A percentile compares a stretch with the other conserved stretches of the same genome.
These are phyloP conservation scores for Infundibulicybe gibba DNA, from an alignment of 768 basidiomycete genomes.

Conservation along the genomic window DNA sequence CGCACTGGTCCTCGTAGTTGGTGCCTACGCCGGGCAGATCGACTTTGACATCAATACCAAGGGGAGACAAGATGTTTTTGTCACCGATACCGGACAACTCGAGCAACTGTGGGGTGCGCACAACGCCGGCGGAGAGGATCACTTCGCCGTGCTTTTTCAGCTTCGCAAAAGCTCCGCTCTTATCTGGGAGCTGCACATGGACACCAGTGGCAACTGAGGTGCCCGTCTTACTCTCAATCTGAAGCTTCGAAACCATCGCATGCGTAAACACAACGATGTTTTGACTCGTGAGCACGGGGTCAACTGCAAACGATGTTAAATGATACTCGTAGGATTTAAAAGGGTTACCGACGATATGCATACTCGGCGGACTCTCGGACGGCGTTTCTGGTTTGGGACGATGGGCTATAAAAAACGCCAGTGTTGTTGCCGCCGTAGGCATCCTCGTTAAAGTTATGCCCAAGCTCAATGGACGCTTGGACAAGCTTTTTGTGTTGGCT, in stretches of 20 bases:
- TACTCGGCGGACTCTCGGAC: slow-evolving; percentile 25
- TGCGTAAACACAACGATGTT: slow-evolving; percentile 20
- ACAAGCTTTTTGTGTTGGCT: slow-evolving; percentile 26
- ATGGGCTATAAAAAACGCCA: slow-evolving; percentile 22
- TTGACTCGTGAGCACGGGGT: slow-evolving; percentile 16
- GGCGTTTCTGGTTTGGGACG: slow-evolving; percentile 16
- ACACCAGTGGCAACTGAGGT: slow-evolving; percentile 17
- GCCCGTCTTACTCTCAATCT: slow-evolving; percentile 3
- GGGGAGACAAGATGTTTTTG: slow-evolving; percentile 10
- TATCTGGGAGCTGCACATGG: slow-evolving; percentile 21
- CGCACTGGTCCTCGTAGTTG: slow-evolving; percentile 30
- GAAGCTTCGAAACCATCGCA: slow-evolving; percentile 18
- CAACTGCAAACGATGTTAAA: slow-evolving; percentile 12
- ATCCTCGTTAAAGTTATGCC: slow-evolving; percentile 24
- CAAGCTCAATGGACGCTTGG: slow-evolving; percentile 25
- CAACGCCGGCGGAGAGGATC: slow-evolving; percentile 22
- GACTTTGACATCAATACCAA: slow-evolving; percentile 22
- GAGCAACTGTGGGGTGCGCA: slow-evolving; percentile 32
- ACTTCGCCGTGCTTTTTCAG: slow-evolving; percentile 17
- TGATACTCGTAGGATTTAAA: not conserved
- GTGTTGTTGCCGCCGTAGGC: slow-evolving; percentile 23
- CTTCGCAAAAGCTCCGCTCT: slow-evolving; percentile 11
- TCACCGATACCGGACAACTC: slow-evolving; percentile 30
- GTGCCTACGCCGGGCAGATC: slow-evolving; percentile 27
- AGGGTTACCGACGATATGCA: slow-evolving; percentile 19